Percentiles rank a stretch among this genome's conserved stretches.
phyloP scores from a whole-genome alignment of 2,329 filamentous ascomycete species.

The Scleromitrula shiraiana region DNA sequence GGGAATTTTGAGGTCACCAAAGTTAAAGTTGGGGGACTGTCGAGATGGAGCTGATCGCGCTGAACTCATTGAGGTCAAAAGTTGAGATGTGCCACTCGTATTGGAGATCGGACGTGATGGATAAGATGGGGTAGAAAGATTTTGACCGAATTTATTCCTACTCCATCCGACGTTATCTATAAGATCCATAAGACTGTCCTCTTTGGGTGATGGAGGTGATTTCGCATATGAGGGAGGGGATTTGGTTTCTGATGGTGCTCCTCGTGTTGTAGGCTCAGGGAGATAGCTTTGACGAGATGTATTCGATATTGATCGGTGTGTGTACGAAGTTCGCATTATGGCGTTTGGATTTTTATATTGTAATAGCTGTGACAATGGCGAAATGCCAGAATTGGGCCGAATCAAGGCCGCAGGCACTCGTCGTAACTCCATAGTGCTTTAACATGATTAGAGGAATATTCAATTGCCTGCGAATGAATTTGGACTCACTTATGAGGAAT shows the following conservation, averaged over 20 bases:
- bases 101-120: too few relatives aligned
- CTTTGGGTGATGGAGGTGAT: slow-evolving; percentile 2
- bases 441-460: slow-evolving; percentile 9
- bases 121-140: background rate
- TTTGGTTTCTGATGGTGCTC: background rate
- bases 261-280: slow-evolving; percentile 2
- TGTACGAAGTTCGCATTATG: background rate
- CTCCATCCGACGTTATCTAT: too few relatives aligned
- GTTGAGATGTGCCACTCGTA: too few relatives aligned
- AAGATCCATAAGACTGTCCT: slow-evolving; percentile 7
- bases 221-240: background rate
- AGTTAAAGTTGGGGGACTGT: too few relatives aligned
- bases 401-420: slow-evolving; percentile 5
- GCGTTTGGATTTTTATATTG: background rate
- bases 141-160: too few relatives aligned
- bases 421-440: slow-evolving; percentile 30
- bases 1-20: too few relatives aligned
- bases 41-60: too few relatives aligned
- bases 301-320: slow-evolving; percentile 1
- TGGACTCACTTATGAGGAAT: slow-evolving; percentile 16
- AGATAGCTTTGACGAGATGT: background rate
- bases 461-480: slow-evolving; percentile 9
- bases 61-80: too few relatives aligned
- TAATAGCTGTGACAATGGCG: background rate
- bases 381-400: background rate